Evolutionary conservation across 345 rosid genomes (phyloP), one percentile per base, ranked within the genome.

Genomic region (Geranium rotundifolium): DNA sequence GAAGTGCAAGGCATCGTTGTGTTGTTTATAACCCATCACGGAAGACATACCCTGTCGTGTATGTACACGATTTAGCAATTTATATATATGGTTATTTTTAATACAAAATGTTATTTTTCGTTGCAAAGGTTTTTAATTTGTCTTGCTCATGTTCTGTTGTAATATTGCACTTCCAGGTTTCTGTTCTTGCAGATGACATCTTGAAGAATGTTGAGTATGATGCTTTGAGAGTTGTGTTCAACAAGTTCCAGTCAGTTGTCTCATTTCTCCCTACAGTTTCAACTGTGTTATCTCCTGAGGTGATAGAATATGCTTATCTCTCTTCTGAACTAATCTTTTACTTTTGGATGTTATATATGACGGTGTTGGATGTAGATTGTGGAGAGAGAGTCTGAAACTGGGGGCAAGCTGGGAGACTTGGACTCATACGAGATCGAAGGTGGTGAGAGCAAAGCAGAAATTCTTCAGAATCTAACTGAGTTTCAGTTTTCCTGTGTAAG

Each of bases 401-500:
- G 95, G 59, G 96, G 98, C 56, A 87, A 70, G 79, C 87, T 93
- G 60, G 95, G 96, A 37, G 95, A 83, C 16, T 84, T 93, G 1
- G 99, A 93, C 77, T 80, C 85, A 14, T 93, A 93, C 67, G 99
- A 93, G 74, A 82, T 93, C 60, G 99, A 93, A 90, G 99, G 99
- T 29, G 86, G 90, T 69, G 96, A 90, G 65, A 89, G 96, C 60
- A 93, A 88, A 82, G 84, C 88, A 58, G 97, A 85, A 72, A 83
- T 88, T 60, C 89, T 93, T 67, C 99, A 93, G 79, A 93, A 93
- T 70, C 84, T 93, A 49, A 57, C 95, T 0, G 99, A 93, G 80
- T 93, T 93, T 78, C 99, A 93, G 74, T 90, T 93, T 70, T 93
- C 99, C 72, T 90, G 97, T 73, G 99, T 93, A 80, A 88, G 99